Evolutionary conservation across 257 asterid species (phyloP).

Genomic region (Mentha longifolia): DNA sequence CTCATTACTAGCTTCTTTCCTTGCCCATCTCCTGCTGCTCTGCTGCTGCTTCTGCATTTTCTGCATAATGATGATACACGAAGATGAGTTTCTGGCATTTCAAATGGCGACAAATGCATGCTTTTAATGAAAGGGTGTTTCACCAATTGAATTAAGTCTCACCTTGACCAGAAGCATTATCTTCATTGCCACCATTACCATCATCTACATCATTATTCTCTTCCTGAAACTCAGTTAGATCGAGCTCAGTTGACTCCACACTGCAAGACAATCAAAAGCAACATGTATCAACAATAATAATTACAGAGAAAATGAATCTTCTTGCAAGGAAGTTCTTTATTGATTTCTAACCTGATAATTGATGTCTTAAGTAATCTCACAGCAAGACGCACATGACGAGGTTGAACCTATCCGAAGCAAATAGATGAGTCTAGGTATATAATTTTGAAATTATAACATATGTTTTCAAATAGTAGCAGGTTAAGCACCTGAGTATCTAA

Average conservation of each 20-base stretch:
- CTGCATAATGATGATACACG: constrained; percentile 47
- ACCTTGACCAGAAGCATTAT: constrained; percentile 43
- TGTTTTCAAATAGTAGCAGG: not conserved
- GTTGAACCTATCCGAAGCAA: constrained; percentile 59
- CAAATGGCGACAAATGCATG: not conserved
- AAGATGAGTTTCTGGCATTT: constrained; percentile 16
- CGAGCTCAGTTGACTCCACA: constrained; percentile 96
- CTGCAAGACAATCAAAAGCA: constrained; percentile 49
- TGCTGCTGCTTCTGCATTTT: constrained; percentile 51
- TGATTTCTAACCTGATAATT: constrained; percentile 70
- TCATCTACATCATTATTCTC: constrained; percentile 50
- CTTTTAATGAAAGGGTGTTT: not conserved
- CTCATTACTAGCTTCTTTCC: constrained; percentile 76
- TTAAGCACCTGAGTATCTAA: constrained; percentile 69
- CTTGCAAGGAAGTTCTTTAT: constrained; percentile 19
- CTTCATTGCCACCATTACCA: constrained; percentile 45
- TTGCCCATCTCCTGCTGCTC: constrained; percentile 43
- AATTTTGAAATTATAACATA: constrained; percentile 1
- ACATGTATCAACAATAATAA: not conserved
- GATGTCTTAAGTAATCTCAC: constrained; percentile 85
- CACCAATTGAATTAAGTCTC: constrained; percentile 25
- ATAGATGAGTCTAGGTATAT: constrained; percentile 26
- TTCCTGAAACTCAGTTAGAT: constrained; percentile 91
- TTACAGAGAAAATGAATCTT: not conserved
- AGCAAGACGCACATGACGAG: constrained; percentile 76